Conservation (phyloP, 1,284 basidiomycete species). For the Sporisorium sorghi region DNA sequence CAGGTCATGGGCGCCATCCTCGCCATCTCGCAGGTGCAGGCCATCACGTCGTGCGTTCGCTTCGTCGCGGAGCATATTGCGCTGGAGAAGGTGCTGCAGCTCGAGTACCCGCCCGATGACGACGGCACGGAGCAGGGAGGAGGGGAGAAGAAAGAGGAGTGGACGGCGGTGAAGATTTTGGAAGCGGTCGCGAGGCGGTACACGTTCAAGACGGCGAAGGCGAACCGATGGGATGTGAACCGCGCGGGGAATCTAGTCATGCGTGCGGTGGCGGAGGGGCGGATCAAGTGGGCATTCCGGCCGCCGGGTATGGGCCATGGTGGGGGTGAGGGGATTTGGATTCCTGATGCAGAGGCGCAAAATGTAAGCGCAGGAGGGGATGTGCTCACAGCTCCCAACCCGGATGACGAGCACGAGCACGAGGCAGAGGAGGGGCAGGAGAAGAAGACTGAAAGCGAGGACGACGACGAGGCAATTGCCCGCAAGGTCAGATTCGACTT, state of each 20-base stretch:
- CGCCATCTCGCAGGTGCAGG: conserved; percentile 84
- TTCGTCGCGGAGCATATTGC: conserved; percentile 79
- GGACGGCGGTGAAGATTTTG: conserved; percentile 85
- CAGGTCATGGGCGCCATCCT: conserved; percentile 82
- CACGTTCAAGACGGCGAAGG: conserved; percentile 82
- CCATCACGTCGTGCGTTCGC: conserved; percentile 80
- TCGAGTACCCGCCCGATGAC: conserved; percentile 68
- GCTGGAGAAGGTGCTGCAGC: conserved; percentile 78
- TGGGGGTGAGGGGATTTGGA: conserved; percentile 41
- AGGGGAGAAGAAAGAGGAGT: conserved; percentile 69
- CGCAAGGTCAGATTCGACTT: conserved; percentile 37
- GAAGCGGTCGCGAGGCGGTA: conserved; percentile 80
- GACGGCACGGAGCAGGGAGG: conserved; percentile 63
- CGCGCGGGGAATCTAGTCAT: conserved; percentile 83
- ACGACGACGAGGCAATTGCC: conserved; percentile 27
- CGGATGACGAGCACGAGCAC: conserved; percentile 36
- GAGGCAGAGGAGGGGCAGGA: conserved; percentile 27
- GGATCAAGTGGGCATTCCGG: conserved; percentile 81
- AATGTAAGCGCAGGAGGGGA: conserved; percentile 6
- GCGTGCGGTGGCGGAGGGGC: conserved; percentile 78
- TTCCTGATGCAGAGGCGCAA: conserved; percentile 11
- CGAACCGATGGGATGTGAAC: conserved; percentile 85
- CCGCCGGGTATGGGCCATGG: conserved; percentile 25
- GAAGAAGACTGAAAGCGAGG: conserved; percentile 5
- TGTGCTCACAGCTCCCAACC: conserved; percentile 33